Base-by-base conservation (phyloP, 1,139 yeast genomes). In the Yamadazyma friedrichii region DNA sequence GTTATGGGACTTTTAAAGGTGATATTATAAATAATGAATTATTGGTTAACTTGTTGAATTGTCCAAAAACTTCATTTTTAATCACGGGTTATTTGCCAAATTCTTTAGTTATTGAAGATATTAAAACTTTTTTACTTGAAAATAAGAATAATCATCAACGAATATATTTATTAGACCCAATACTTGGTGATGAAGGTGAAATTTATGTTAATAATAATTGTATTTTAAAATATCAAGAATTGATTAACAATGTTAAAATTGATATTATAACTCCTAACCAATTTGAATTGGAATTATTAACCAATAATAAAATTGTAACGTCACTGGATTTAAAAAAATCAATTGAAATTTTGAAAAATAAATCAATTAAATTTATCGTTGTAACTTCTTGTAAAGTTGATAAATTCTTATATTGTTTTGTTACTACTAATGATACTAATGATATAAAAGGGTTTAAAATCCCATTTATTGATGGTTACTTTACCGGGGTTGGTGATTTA, bases 401-500 rank as follows among this genome's bases (percentile, higher is more conserved):
- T 4, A 56, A 57, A 6, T 53, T 53, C 31, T 66, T 84, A 9
- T 64, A 74, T 40, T 78, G 85, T 43, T 81, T 83, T 8, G 76
- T 82, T 1, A 76, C 84, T 1, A 56, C 76, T 0, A 40, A 42
- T 2, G 49, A 41, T 22, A 38, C 50, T 41, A 36, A 46, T 36
- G 40, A 44, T 9, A 48, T 55, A 5, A 44, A 49, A 20, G 44
- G 59, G 59, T 74, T 76, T 60, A 60, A 70, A 51, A 68, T 82
- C 13, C 80, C 83, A 4, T 62, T 70, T 33, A 76, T 88, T 40
- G 73, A 82, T 36, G 83, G 91, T 2, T 83, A 84, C 48, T 91
- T 91, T 59, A 85, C 94, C 1, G 98, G 98, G 0, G 89, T 93
- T 4, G 98, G 98, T 2, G 98, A 93, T 54, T 65, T 93, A 33